Conservation (phyloP, 768 basidiomycete genomes). For the Chalciporus sphaerocephalus region DNA sequence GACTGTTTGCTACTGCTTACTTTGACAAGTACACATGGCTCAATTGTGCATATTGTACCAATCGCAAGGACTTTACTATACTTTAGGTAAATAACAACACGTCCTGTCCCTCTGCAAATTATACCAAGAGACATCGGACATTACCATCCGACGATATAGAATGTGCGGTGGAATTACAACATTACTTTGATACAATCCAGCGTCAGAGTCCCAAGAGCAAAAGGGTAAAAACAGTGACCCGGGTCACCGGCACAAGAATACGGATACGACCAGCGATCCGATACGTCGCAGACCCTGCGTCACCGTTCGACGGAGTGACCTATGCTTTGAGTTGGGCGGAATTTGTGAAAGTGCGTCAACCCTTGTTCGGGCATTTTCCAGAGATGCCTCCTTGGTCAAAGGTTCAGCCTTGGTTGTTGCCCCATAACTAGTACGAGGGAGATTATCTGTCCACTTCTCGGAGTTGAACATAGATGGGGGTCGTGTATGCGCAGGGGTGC, state of each 20-base stretch:
- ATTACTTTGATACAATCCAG: conserved; percentile 20
- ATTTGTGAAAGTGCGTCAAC: conserved; percentile 18
- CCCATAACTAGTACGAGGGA: conserved; percentile 21
- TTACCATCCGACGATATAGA: conserved; percentile 4
- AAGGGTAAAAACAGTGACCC: conserved; percentile 5
- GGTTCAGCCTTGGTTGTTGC: conserved; percentile 23
- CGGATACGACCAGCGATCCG: conserved; percentile 28
- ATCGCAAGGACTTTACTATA: conserved; percentile 16
- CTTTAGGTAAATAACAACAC: conserved; percentile 30
- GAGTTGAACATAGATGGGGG: conserved; percentile 29
- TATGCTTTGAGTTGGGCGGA: conserved; percentile 21
- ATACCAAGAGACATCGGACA: conserved; percentile 3
- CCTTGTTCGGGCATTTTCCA: conserved; percentile 20
- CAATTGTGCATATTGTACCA: conserved; percentile 5
- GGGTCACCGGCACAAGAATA: conserved; percentile 29
- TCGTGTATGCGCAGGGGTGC: conserved; percentile 27
- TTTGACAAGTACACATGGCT: conserved; percentile 19
- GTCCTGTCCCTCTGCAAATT: conserved; percentile 14
- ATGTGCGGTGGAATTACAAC: conserved; percentile 17
- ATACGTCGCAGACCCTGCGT: conserved; percentile 24
- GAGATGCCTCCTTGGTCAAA: conserved; percentile 18
- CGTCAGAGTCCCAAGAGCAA: conserved; percentile 24
- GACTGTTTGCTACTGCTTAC: conserved; percentile 34
- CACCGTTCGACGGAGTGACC: conserved; percentile 23
- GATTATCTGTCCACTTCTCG: conserved; percentile 29